Conservation (phyloP, 2,329 filamentous ascomycete genomes). For the Colletotrichum sp. region DNA sequence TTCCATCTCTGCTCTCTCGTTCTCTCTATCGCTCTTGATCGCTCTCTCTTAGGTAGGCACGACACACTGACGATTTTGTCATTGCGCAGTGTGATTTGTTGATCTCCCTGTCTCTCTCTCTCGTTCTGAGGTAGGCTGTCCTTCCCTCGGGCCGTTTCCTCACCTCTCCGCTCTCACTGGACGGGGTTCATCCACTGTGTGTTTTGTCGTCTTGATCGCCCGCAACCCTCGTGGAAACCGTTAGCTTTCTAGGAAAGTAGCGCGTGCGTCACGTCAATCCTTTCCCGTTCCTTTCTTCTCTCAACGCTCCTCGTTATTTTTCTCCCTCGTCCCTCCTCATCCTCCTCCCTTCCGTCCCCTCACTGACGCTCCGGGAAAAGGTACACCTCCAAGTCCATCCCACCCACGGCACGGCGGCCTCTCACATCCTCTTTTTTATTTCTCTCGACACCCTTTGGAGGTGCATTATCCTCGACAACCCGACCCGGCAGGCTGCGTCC, state of each 20-base stretch:
- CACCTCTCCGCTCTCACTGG: not conserved
- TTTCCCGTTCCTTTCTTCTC: not conserved
- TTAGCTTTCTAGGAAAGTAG: constrained; percentile 2
- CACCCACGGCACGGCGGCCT: constrained; percentile 10
- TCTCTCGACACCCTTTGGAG: not conserved
- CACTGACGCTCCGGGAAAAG: not conserved
- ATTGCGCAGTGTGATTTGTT: not conserved
- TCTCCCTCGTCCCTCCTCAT: not conserved
- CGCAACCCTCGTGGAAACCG: constrained; percentile 5
- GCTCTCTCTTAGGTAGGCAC: not conserved
- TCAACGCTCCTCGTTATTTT: not conserved
- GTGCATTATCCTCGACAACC: not conserved
- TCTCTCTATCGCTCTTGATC: not conserved
- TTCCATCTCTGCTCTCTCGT: not conserved
- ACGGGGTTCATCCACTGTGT: not conserved
- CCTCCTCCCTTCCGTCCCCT: not conserved
- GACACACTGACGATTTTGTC: not conserved
- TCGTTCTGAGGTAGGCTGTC: not conserved
- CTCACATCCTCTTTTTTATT: not conserved
- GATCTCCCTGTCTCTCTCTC: not conserved
- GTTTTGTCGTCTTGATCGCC: not conserved
- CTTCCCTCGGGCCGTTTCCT: not conserved
- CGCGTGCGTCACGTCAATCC: constrained; percentile 12
- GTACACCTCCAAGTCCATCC: not conserved
- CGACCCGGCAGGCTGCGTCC: constrained; percentile 3